Evolutionary conservation across 176 grass and related monocot species (phyloP).

Genomic region (Aechmea fasciata): DNA sequence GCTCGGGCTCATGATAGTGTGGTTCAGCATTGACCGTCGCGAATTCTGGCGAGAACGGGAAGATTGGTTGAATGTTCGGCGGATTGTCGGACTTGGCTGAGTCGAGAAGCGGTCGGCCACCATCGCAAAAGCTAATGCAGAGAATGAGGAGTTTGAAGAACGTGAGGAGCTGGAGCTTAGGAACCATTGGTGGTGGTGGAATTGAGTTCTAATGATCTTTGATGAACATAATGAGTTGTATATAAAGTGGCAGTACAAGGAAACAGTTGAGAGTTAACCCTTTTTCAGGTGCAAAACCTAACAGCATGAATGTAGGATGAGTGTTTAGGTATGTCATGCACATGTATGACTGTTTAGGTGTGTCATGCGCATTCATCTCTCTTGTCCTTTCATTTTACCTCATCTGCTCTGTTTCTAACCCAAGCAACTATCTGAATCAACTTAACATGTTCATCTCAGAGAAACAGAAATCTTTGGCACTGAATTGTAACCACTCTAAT

Average conservation of each 20-base stretch:
- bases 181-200: slow-evolving; percentile 1
- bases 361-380: too few species aligned
- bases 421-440: too few species aligned
- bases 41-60: not conserved
- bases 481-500: too few species aligned
- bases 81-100: not conserved
- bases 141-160: not conserved
- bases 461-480: too few species aligned
- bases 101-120: not conserved
- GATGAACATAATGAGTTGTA: not conserved
- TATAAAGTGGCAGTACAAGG: not conserved
- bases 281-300: too few species aligned
- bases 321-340: too few species aligned
- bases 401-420: too few species aligned
- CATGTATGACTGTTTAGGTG: too few species aligned
- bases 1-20: not conserved
- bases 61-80: too few species aligned
- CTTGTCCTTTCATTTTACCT: too few species aligned
- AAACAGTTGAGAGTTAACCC: not conserved
- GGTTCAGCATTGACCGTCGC: not conserved
- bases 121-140: not conserved
- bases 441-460: too few species aligned
- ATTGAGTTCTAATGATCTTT: not conserved
- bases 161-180: not conserved
- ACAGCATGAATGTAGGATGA: too few species aligned